Evolutionary conservation across 345 rosid species (phyloP).

Genomic region (Murraya koenigii): DNA sequence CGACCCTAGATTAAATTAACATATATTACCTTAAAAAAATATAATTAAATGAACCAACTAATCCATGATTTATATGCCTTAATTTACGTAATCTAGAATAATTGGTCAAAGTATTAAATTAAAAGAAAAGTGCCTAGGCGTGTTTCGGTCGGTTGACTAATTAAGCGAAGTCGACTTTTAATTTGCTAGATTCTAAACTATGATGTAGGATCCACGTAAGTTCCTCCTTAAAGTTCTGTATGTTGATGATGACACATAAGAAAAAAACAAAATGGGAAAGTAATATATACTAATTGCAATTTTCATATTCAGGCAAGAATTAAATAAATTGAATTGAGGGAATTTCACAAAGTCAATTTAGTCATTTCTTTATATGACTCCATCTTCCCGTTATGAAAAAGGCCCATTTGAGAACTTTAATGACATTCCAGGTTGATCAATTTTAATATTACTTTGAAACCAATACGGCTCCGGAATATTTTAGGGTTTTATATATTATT

Average conservation of each 20-base stretch:
- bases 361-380: not conserved
- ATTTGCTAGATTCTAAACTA: not conserved
- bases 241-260: not conserved
- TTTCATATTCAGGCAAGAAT: not conserved
- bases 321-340: not conserved
- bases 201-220: slow-evolving; percentile 6
- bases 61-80: not conserved
- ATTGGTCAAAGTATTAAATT: not conserved
- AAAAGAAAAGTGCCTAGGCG: not conserved
- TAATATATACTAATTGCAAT: not conserved
- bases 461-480: not conserved
- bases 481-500: not conserved
- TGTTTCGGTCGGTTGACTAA: not conserved
- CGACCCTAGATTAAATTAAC: no score
- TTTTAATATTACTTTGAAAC: no score
- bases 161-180: not conserved
- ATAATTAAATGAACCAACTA: not conserved
- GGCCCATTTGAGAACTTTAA: not conserved
- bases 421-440: not conserved
- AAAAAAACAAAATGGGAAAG: not conserved
- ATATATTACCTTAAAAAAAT: no score
- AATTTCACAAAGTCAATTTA: not conserved
- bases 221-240: not conserved
- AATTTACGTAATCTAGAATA: not conserved
- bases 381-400: not conserved